Conservation (phyloP, 164 flowering plant genomes). For the Brasenia schreberi region DNA sequence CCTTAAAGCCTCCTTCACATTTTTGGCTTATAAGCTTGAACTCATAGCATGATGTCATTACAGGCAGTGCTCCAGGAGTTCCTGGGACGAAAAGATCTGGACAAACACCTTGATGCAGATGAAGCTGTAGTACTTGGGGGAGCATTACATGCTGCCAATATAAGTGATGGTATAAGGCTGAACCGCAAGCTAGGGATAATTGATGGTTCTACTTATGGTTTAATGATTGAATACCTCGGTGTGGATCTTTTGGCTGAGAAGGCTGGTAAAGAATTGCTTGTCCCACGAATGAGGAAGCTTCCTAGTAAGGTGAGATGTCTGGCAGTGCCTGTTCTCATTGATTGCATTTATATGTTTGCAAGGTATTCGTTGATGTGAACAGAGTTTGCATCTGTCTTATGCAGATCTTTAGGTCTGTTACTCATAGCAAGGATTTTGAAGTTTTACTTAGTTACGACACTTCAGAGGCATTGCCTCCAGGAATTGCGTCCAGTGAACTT, state of each 20-base stretch:
- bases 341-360: not conserved
- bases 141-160: constrained; percentile 89
- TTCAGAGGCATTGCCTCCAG: constrained; percentile 66
- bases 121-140: constrained; percentile 97
- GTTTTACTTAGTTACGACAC: constrained; percentile 74
- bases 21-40: not conserved
- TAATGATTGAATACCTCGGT: constrained; percentile 59
- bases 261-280: constrained; percentile 51
- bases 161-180: constrained; percentile 97
- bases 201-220: constrained; percentile 92
- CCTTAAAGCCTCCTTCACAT: not conserved
- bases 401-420: constrained; percentile 83
- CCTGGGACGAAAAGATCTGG: constrained; percentile 80
- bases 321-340: not conserved
- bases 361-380: not conserved
- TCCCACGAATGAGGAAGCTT: constrained; percentile 78
- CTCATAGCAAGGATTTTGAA: constrained; percentile 78
- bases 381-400: not conserved
- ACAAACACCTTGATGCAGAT: constrained; percentile 95
- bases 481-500: constrained; percentile 48
- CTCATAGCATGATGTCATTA: not conserved
- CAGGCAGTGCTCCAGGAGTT: constrained; percentile 92
- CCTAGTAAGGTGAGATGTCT: constrained; percentile 66
- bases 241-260: constrained; percentile 59
- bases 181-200: constrained; percentile 92